A percentile compares a stretch with the other conserved stretches of the same genome.
These are phyloP conservation scores for Torulaspora franciscae DNA, from an alignment of 805 yeast genomes.

Conservation along the genomic window DNA sequence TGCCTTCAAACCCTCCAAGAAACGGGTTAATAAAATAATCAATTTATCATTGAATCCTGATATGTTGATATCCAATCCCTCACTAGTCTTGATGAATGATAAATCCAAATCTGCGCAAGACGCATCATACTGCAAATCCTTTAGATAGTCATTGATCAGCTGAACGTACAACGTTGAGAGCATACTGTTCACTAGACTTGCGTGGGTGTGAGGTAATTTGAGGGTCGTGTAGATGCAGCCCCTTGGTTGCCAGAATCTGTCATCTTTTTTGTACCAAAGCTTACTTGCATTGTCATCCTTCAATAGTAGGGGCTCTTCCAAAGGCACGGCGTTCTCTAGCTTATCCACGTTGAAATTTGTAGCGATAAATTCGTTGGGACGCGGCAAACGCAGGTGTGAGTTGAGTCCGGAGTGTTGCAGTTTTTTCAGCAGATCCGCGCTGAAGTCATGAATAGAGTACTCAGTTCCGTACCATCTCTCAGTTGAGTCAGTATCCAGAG, in stretches of 20 bases:
- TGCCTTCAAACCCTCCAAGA: slow-evolving; percentile 48
- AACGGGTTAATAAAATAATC: slow-evolving; percentile 53
- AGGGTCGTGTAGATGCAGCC: slow-evolving; percentile 63
- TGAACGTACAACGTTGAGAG: slow-evolving; percentile 61
- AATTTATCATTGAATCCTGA: slow-evolving; percentile 84
- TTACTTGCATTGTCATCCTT: slow-evolving; percentile 45
- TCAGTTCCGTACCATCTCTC: slow-evolving; percentile 94
- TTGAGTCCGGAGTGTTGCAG: slow-evolving; percentile 34
- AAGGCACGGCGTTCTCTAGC: slow-evolving; percentile 33
- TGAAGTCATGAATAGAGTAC: slow-evolving; percentile 48
- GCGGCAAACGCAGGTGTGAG: slow-evolving; percentile 54
- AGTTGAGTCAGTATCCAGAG: slow-evolving; percentile 43
- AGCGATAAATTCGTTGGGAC: slow-evolving; percentile 76
- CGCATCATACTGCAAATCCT: slow-evolving; percentile 76
- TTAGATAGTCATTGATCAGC: slow-evolving; percentile 65
- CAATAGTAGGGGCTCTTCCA: slow-evolving; percentile 58
- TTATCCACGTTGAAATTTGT: slow-evolving; percentile 62
- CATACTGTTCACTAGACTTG: slow-evolving; percentile 55
- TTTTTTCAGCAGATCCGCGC: slow-evolving; percentile 36
- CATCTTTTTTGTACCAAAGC: slow-evolving; percentile 88
- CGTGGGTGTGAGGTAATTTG: slow-evolving; percentile 57
- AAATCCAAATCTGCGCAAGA: slow-evolving; percentile 70
- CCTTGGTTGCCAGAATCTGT: slow-evolving; percentile 82
- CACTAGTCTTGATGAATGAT: slow-evolving; percentile 53
- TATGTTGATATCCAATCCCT: slow-evolving; percentile 64